These are phyloP conservation scores for Henningerozyma blattae DNA, from an alignment of 805 yeast species.

Conservation along the genomic window DNA sequence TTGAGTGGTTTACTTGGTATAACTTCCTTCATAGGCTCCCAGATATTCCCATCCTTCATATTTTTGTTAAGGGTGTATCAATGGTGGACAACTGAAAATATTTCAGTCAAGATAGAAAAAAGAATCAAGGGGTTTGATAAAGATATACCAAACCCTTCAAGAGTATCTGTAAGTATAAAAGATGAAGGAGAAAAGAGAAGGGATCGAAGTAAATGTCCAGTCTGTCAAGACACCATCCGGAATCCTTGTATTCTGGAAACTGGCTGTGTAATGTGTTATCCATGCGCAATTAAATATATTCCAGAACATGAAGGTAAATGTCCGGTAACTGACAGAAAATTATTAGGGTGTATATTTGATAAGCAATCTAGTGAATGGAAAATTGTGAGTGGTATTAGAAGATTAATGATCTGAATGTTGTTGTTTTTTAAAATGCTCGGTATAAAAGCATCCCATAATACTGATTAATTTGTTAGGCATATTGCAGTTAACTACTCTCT, in stretches of 20 bases:
- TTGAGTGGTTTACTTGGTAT: conserved; percentile 7
- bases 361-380: conserved; percentile 51
- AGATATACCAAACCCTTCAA: conserved; percentile 23
- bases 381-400: conserved; percentile 63
- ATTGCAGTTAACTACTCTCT: too few relatives aligned
- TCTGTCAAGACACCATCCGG: conserved; percentile 51
- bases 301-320: conserved; percentile 45
- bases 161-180: background rate
- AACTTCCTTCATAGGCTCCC: conserved; percentile 24
- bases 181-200: conserved; percentile 1
- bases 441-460: too few relatives aligned
- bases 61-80: conserved; percentile 75
- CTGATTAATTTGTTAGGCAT: too few relatives aligned
- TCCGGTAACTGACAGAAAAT: conserved; percentile 65
- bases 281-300: conserved; percentile 64
- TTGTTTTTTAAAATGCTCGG: too few relatives aligned
- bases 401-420: too few relatives aligned
- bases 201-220: conserved; percentile 39
- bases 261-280: conserved; percentile 81
- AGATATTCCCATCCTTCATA: conserved; percentile 69
- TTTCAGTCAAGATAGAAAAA: conserved; percentile 46
- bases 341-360: conserved; percentile 62
- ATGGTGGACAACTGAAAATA: conserved; percentile 83
- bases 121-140: conserved; percentile 34
- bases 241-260: conserved; percentile 87